A percentile compares a stretch with the other conserved stretches of the same genome.
Evolutionary conservation across 805 yeast genomes (phyloP).

Genomic region (Maudiozyma serrabonitensis): DNA sequence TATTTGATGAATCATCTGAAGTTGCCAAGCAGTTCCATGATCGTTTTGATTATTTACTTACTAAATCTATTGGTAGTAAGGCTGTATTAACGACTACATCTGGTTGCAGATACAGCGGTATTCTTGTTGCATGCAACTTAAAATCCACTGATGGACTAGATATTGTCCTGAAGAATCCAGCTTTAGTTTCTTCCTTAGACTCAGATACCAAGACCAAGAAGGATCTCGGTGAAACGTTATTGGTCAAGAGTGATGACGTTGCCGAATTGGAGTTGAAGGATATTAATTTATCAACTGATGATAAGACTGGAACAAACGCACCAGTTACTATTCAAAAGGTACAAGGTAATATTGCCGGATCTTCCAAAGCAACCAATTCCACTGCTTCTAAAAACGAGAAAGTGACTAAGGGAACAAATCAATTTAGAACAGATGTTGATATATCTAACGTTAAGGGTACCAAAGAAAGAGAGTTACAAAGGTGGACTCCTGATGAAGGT

Average conservation of each 20-base stretch:
- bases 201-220: conserved; percentile 15
- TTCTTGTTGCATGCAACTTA: conserved; percentile 41
- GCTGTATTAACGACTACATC: conserved; percentile 51
- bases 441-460: conserved; percentile 46
- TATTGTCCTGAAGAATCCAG: conserved; percentile 45
- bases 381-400: neutral
- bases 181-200: conserved; percentile 10
- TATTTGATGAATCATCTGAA: conserved; percentile 22
- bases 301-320: conserved; percentile 6
- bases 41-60: conserved; percentile 44
- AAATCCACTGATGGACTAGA: conserved; percentile 40
- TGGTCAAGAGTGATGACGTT: conserved; percentile 29
- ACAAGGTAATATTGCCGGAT: too few relatives aligned
- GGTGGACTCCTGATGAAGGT: conserved; percentile 69
- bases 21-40: conserved; percentile 38
- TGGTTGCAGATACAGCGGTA: conserved; percentile 52
- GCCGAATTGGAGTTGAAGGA: conserved; percentile 33
- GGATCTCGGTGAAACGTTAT: conserved; percentile 17
- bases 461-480: conserved; percentile 65
- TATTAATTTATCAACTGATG: conserved; percentile 23
- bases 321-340: conserved; percentile 3
- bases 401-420: conserved; percentile 4
- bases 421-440: conserved; percentile 78
- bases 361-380: neutral
- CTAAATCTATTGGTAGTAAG: conserved; percentile 50